Conservation (phyloP, 2,329 filamentous ascomycete genomes). For the Colletotrichum tofieldiae region DNA sequence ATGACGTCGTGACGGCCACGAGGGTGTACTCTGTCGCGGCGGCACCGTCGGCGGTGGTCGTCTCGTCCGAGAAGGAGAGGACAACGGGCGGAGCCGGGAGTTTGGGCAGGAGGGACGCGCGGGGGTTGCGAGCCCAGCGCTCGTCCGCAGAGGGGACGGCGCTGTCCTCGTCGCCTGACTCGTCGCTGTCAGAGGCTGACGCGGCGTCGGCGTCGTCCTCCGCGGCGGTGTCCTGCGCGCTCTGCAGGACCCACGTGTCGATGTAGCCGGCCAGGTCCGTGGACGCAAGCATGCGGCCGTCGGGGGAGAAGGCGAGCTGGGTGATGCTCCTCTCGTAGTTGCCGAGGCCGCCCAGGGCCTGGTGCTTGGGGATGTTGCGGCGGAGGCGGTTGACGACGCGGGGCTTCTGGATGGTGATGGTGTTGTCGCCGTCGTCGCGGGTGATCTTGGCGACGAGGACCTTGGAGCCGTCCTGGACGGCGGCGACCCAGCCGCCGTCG, state of each 20-base stretch:
- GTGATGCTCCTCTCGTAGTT: conserved; percentile 83
- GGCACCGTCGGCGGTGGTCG: conserved; percentile 50
- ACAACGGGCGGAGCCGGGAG: conserved; percentile 76
- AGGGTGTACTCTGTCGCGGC: conserved; percentile 62
- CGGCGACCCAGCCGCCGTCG: conserved; percentile 78
- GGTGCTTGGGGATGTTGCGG: conserved; percentile 69
- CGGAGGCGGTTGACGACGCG: conserved; percentile 67
- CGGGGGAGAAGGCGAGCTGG: conserved; percentile 82
- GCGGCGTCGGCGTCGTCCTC: conserved; percentile 50
- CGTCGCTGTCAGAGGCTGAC: conserved; percentile 44
- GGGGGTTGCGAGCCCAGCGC: conserved; percentile 83
- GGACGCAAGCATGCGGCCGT: conserved; percentile 84
- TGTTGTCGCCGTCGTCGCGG: conserved; percentile 38
- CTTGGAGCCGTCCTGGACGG: conserved; percentile 74
- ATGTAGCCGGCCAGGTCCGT: conserved; percentile 88
- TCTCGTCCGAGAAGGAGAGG: conserved; percentile 75
- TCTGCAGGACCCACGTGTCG: conserved; percentile 85
- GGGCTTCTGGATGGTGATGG: conserved; percentile 49
- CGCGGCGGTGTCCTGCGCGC: conserved; percentile 52
- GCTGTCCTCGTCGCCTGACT: conserved; percentile 56
- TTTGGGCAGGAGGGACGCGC: conserved; percentile 78
- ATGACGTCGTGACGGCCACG: conserved; percentile 70
- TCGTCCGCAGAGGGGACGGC: conserved; percentile 63
- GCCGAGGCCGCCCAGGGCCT: conserved; percentile 77
- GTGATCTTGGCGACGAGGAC: conserved; percentile 67